A percentile compares a stretch with the other conserved stretches of the same genome.
phyloP scores from a whole-genome alignment of 2,329 filamentous ascomycete genomes.

The Orbilia oligospora region DNA sequence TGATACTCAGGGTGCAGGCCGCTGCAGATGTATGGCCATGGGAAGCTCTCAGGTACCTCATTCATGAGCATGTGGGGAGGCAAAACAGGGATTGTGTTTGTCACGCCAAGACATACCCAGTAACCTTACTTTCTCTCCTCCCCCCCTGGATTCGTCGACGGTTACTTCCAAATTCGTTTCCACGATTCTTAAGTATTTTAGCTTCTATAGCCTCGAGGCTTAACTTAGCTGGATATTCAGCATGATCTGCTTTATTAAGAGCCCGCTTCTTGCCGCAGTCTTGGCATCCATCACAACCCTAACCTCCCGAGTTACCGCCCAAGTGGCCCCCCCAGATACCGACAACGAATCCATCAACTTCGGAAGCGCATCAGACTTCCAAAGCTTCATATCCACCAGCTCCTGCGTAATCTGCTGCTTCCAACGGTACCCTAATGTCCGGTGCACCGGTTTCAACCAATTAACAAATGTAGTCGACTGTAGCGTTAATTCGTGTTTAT shows the following conservation, averaged over 20 bases:
- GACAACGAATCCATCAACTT: background rate
- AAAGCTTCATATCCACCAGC: background rate
- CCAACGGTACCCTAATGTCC: background rate
- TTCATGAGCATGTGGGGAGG: no score
- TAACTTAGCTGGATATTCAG: background rate
- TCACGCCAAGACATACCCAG: no score
- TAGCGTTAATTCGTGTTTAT: slow-evolving; percentile 1
- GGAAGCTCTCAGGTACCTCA: no score
- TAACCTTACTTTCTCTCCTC: no score
- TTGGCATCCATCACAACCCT: background rate
- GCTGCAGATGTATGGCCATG: no score
- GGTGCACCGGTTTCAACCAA: slow-evolving; percentile 1
- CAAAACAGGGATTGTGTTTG: no score
- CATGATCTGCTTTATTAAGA: background rate
- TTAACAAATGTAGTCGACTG: slow-evolving; percentile 2
- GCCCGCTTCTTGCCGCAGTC: background rate
- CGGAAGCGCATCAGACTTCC: background rate
- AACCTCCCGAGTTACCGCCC: background rate
- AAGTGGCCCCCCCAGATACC: background rate
- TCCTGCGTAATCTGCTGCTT: background rate
- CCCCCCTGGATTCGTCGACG: no score
- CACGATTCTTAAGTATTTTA: no score
- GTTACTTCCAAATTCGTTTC: no score
- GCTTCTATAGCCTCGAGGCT: no score
- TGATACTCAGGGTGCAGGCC: no score